These are phyloP conservation scores for Apiospora koreana DNA, from an alignment of 2,329 filamentous ascomycete genomes.

Conservation along the genomic window DNA sequence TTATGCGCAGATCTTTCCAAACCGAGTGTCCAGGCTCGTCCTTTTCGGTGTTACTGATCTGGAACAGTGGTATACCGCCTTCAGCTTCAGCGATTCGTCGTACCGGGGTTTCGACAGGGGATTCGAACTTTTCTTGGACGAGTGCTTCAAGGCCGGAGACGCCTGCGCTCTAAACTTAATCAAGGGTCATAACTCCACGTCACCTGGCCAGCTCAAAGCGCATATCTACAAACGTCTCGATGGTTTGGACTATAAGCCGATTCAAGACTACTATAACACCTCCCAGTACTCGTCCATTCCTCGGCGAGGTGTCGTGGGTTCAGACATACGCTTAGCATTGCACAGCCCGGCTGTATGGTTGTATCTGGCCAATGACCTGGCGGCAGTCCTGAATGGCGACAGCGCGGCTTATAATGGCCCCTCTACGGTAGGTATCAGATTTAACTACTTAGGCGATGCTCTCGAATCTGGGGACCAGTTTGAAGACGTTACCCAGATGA, in stretches of 20 bases:
- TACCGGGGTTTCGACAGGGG: background rate
- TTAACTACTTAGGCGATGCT: too few species aligned
- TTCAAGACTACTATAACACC: background rate
- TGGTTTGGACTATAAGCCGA: background rate
- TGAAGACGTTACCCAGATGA: background rate
- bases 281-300: background rate
- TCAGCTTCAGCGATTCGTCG: background rate
- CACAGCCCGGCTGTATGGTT: background rate
- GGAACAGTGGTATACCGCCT: background rate
- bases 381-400: background rate
- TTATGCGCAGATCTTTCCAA: conserved; percentile 39
- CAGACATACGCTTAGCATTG: background rate
- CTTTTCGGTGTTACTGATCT: conserved; percentile 30
- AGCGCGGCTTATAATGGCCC: too few species aligned
- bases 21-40: conserved; percentile 36
- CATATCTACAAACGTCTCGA: background rate
- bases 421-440: too few species aligned
- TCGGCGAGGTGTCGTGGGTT: background rate
- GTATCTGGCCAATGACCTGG: background rate
- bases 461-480: too few species aligned
- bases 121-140: background rate
- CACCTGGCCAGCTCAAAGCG: background rate
- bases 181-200: background rate
- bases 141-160: background rate
- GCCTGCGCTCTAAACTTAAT: background rate